Percentiles rank a stretch among this genome's conserved stretches.
Evolutionary conservation across 2,329 filamentous ascomycete species (phyloP).

Genomic region (Stagonosporopsis tanaceti): DNA sequence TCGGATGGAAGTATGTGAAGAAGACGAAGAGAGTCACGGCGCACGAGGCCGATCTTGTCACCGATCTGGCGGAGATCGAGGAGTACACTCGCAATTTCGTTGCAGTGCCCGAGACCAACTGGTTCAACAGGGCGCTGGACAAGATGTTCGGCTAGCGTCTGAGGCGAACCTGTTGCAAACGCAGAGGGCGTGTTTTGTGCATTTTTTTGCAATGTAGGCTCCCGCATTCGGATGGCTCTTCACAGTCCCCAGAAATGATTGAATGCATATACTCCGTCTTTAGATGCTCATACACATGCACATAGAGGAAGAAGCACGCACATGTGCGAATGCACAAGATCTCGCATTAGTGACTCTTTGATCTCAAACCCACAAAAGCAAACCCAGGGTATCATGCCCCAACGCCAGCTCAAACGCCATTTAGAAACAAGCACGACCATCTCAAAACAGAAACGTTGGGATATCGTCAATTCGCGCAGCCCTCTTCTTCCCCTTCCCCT

Average conservation of each 20-base stretch:
- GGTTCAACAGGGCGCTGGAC: slow-evolving; percentile 53
- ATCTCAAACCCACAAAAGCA: not conserved
- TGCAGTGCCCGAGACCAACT: slow-evolving; percentile 58
- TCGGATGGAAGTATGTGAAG: slow-evolving; percentile 76
- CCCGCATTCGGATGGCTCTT: not conserved
- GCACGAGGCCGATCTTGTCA: slow-evolving; percentile 68
- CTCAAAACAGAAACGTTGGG: slow-evolving; percentile 55
- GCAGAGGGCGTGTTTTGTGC: not conserved
- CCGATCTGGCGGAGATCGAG: slow-evolving; percentile 71
- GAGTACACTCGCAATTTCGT: slow-evolving; percentile 71
- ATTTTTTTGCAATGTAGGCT: not conserved
- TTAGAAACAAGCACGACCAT: too few species aligned
- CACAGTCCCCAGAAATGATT: not conserved
- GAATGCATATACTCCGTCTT: not conserved
- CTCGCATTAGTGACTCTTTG: not conserved
- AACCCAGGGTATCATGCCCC: slow-evolving; percentile 5
- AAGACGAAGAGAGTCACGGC: slow-evolving; percentile 66
- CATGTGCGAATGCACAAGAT: not conserved
- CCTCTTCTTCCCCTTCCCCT: slow-evolving; percentile 37
- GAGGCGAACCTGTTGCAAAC: not conserved
- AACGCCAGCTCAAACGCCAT: not conserved
- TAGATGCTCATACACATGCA: not conserved
- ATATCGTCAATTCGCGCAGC: slow-evolving; percentile 49
- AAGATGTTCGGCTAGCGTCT: slow-evolving; percentile 52
- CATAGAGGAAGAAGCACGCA: too few species aligned